phyloP scores from a whole-genome alignment of 352 stramenopile genomes.

The Globisporangium cystogenes region DNA sequence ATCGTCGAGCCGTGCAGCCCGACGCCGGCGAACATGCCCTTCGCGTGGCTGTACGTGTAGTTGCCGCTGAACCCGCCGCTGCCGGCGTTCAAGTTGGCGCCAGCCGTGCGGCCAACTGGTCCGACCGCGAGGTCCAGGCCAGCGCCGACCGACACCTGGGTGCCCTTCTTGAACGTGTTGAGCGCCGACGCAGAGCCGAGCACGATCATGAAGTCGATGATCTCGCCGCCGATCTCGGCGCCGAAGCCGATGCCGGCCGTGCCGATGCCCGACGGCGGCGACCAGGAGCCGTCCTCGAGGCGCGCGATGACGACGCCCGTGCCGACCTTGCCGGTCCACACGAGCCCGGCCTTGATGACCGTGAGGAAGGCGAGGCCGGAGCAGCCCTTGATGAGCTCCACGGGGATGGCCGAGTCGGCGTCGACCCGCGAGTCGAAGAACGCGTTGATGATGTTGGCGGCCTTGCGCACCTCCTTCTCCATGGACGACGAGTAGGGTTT shows the following conservation, averaged over 20 bases:
- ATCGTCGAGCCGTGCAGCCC: constrained; percentile 82
- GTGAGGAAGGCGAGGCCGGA: constrained; percentile 79
- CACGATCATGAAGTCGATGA: constrained; percentile 89
- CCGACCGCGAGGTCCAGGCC: constrained; percentile 73
- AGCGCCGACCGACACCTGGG: constrained; percentile 74
- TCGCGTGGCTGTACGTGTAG: constrained; percentile 85
- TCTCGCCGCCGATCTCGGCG: constrained; percentile 78
- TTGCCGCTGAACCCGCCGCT: constrained; percentile 74
- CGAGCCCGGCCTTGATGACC: constrained; percentile 79
- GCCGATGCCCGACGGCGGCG: constrained; percentile 74
- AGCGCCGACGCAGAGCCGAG: constrained; percentile 65
- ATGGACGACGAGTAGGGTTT: constrained; percentile 84
- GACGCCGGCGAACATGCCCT: constrained; percentile 73
- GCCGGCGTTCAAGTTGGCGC: constrained; percentile 72
- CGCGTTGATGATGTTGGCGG: constrained; percentile 75
- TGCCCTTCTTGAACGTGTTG: constrained; percentile 81
- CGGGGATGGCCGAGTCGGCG: constrained; percentile 71
- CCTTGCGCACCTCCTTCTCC: constrained; percentile 84
- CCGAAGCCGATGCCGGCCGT: constrained; percentile 79
- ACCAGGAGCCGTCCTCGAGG: constrained; percentile 82
- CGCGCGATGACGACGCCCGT: constrained; percentile 77
- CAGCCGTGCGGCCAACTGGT: constrained; percentile 58
- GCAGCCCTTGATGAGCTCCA: constrained; percentile 76
- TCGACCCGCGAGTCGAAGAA: constrained; percentile 76
- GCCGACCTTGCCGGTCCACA: constrained; percentile 82